phyloP scores from a whole-genome alignment of 2,329 filamentous ascomycete genomes.

The Penicillium sp. region DNA sequence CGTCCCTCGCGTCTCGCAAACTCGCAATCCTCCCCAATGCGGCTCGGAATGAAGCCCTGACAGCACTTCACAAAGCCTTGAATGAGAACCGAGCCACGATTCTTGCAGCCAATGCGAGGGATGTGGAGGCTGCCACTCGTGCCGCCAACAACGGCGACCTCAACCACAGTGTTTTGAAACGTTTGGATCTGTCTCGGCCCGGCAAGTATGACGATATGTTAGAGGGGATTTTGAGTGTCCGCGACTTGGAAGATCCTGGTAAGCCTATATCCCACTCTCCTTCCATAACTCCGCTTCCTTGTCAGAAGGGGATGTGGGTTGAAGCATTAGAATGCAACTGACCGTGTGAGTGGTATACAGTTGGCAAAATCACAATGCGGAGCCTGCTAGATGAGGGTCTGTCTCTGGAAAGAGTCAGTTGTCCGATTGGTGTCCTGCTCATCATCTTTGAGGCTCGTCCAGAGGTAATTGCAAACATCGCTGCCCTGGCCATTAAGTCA shows the following conservation, averaged over 20 bases:
- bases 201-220: conserved; percentile 99
- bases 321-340: neutral
- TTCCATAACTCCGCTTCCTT: neutral
- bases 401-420: conserved; percentile 81
- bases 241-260: conserved; percentile 82
- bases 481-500: conserved; percentile 91
- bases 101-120: conserved; percentile 79
- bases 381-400: conserved; percentile 86
- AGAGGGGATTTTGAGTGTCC: conserved; percentile 87
- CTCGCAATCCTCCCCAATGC: conserved; percentile 75
- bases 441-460: conserved; percentile 98
- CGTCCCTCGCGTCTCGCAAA: conserved; percentile 77
- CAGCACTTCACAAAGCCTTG: conserved; percentile 78
- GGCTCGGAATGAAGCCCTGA: conserved; percentile 81
- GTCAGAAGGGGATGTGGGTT: neutral
- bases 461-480: conserved; percentile 98
- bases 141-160: conserved; percentile 74
- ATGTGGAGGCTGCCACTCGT: conserved; percentile 71
- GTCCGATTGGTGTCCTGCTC: conserved; percentile 93
- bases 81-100: conserved; percentile 69
- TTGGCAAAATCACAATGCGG: conserved; percentile 79
- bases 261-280: neutral
- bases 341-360: conserved; percentile 42
- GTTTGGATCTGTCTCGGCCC: conserved; percentile 79
- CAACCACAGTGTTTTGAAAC: conserved; percentile 79